Base-by-base conservation (phyloP, 345 rosid genomes). In the Kandelia obovata region DNA sequence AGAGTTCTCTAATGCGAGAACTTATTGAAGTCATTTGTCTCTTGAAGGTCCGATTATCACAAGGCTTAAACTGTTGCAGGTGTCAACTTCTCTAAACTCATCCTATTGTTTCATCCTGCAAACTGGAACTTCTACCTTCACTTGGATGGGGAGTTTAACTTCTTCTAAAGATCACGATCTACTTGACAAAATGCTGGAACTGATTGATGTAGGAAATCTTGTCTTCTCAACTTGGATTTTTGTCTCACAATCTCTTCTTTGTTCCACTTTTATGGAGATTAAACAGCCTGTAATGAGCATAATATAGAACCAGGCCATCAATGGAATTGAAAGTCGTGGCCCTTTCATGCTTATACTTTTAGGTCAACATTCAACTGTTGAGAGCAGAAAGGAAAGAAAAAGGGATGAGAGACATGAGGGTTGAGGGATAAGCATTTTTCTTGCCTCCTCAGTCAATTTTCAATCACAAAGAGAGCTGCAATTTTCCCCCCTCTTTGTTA, bases 111-210 rank as follows among this genome's bases (percentile, higher is more conserved):
- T 85, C 88, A 87, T 92, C 71, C 77, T 89, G 73, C 86, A 82
- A 80, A 78, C 74, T 60, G 96, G 85, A 82, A 56, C 81, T 31
- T 80, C 88, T 32, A 65, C 81, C 62, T 84, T 83, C 49, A 74
- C 96, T 59, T 92, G 98, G 98, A 86, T 81, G 32, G 98, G 98
- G 65, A 87, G 76, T 69, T 88, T 83, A 66, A 76, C 98, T n/a
- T 84, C 87, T 10, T 63, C 79, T 7, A 65, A 68, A 59, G 96
- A 92, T 68, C 91, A 80, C 61, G 89, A 85, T 65, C 80, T 92
- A 75, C 88, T 89, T 72, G 96, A 89, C 78, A 86, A 86, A 82
- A 86, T 86, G 89, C 67, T 92, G 43, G 91, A 83, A 70, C 63
- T 83, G 55, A 83, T 92, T 71, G 88, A 89, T 69, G 98, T 92